These are phyloP conservation scores for Besnoitia besnoiti DNA, from an alignment of 169 alveolate species.

Conservation along the genomic window DNA sequence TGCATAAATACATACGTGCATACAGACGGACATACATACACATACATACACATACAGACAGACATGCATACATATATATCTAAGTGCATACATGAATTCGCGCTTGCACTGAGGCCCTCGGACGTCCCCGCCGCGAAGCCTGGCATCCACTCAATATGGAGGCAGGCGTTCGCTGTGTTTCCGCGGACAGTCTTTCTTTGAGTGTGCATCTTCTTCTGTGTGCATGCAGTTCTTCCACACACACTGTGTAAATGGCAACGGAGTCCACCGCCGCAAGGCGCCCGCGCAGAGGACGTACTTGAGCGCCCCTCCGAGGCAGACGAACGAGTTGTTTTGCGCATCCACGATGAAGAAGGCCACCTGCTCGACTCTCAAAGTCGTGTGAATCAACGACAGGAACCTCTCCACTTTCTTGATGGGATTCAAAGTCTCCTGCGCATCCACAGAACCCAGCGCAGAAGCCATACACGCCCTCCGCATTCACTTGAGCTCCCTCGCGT, in stretches of 20 bases:
- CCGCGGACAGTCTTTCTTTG: too few species aligned
- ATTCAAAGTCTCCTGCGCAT: constrained; percentile 57
- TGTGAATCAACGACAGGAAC: constrained; percentile 55
- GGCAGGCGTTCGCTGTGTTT: too few species aligned
- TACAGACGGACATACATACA: neutral
- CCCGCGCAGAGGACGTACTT: too few species aligned
- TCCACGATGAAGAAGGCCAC: constrained; percentile 70
- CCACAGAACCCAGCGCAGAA: neutral
- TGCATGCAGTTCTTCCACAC: too few species aligned
- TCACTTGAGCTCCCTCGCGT: neutral
- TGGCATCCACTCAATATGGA: too few species aligned
- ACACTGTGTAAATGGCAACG: too few species aligned
- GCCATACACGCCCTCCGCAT: neutral
- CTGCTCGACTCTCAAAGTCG: constrained; percentile 64
- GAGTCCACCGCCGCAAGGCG: too few species aligned
- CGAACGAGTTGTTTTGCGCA: constrained; percentile 55
- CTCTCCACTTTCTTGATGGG: constrained; percentile 66
- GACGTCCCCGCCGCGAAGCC: too few species aligned
- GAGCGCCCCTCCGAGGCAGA: constrained; percentile 67
- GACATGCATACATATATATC: neutral
- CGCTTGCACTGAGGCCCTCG: neutral
- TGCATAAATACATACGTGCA: neutral
- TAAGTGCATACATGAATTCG: neutral
- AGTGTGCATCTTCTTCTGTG: too few species aligned
- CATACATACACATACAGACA: neutral